Evolutionary conservation across 1,139 yeast genomes (phyloP), one percentile per base, ranked within the genome.

Genomic region (Lodderomyces orthopsilosis): DNA sequence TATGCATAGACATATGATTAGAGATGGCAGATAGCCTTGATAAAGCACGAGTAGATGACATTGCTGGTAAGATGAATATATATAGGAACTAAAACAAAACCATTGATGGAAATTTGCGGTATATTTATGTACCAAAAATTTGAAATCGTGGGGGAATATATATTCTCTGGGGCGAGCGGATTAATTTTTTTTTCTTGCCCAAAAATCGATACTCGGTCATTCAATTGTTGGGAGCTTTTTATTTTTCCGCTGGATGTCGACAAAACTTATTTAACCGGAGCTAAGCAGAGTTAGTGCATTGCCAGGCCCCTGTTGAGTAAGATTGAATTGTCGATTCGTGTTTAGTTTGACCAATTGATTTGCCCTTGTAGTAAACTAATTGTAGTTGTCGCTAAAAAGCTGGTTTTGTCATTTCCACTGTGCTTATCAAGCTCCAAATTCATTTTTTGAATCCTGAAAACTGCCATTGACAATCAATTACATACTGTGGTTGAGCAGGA

Each of bases 401-500:
- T 6, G 5, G 23, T 10, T 7, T 6, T 24, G 28, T 12, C 28
- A 24, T 7, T 24, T 12, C 13, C 12, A 6, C 9, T 12, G 28
- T 24, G 28, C 13, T 10, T 24, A 24, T 24, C 28, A n/a, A n/a
- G n/a, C n/a, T n/a, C n/a, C n/a, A n/a, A n/a, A n/a, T n/a, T n/a
- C n/a, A n/a, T n/a, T n/a, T n/a, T n/a, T n/a, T n/a, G n/a, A n/a
- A n/a, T n/a, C n/a, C n/a, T n/a, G 23, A 8, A 8, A 27, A 8
- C 17, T 30, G 19, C 34, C 34, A 36, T 36, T 36, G 32, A 23
- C 8, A 36, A 22, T 23, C 19, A 24, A 27, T 49, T 65, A 69
- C 75, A 54, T 70, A 70, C 75, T 70, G 65, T 58, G 74, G 41
- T 30, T 38, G 36, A 17, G 27, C 13, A 28, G 35, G 74, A 60